phyloP scores from a whole-genome alignment of 2,329 filamentous ascomycete genomes.

The Sporothrix schenckii region DNA sequence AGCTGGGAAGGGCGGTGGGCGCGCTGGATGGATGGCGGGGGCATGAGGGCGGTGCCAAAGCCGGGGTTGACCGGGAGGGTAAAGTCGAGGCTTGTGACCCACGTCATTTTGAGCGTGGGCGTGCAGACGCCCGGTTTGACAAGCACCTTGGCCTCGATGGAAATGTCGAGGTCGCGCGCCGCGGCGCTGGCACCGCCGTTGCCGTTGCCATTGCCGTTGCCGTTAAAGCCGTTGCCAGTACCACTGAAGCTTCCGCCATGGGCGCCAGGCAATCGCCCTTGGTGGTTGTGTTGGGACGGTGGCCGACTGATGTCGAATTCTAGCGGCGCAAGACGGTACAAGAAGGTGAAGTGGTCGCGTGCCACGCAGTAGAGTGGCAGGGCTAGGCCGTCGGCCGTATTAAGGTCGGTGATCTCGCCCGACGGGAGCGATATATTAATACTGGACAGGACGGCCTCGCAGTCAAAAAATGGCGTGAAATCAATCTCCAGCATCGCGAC shows the following conservation, averaged over 20 bases:
- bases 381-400: conserved; percentile 48
- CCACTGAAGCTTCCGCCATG: conserved; percentile 1
- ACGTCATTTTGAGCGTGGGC: conserved; percentile 65
- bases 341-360: conserved; percentile 73
- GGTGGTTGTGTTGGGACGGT: conserved; percentile 33
- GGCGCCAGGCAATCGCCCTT: neutral
- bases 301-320: conserved; percentile 50
- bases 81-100: conserved; percentile 72
- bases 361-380: conserved; percentile 66
- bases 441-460: conserved; percentile 63
- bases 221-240: neutral
- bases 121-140: conserved; percentile 60
- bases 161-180: conserved; percentile 59
- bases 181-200: conserved; percentile 33
- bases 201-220: neutral
- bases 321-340: conserved; percentile 66
- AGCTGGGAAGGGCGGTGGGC: conserved; percentile 66
- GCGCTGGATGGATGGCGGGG: conserved; percentile 60
- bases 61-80: conserved; percentile 65
- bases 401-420: conserved; percentile 62
- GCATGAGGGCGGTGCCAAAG: conserved; percentile 56
- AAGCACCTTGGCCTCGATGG: conserved; percentile 62
- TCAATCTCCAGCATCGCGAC: conserved; percentile 75
- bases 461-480: conserved; percentile 70
- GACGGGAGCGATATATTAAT: conserved; percentile 62